Evolutionary conservation across 2,329 filamentous ascomycete genomes (phyloP).

Genomic region (Colletotrichum filicis): DNA sequence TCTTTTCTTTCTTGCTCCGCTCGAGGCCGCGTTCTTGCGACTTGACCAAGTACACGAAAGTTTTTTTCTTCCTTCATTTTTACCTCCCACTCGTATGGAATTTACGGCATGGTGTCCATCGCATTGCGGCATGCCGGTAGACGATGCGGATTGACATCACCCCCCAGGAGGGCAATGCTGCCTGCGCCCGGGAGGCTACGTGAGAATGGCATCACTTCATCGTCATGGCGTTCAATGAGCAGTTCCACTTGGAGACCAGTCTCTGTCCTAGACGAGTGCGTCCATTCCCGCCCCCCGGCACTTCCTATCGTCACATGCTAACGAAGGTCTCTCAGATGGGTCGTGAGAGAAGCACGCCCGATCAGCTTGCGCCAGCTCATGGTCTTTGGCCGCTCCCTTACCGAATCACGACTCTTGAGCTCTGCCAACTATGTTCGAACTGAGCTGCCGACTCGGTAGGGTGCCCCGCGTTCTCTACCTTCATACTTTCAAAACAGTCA

Average conservation of each 20-base stretch:
- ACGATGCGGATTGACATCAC: slow-evolving; percentile 47
- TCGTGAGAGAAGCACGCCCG: slow-evolving; percentile 90
- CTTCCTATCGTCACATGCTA: slow-evolving; percentile 30
- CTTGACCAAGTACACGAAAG: not conserved
- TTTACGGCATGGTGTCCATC: slow-evolving; percentile 56
- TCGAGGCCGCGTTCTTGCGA: too few relatives aligned
- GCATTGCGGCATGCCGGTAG: slow-evolving; percentile 58
- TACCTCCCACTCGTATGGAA: slow-evolving; percentile 45
- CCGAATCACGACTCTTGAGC: slow-evolving; percentile 87
- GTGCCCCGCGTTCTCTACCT: not conserved
- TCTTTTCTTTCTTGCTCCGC: not conserved
- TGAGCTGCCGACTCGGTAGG: slow-evolving; percentile 86
- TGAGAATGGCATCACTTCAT: slow-evolving; percentile 36
- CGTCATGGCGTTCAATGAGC: slow-evolving; percentile 41
- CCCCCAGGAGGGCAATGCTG: slow-evolving; percentile 14
- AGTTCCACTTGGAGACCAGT: slow-evolving; percentile 69
- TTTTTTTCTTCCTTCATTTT: not conserved
- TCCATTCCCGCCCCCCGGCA: slow-evolving; percentile 21
- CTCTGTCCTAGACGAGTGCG: slow-evolving; percentile 73
- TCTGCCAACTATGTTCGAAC: slow-evolving; percentile 98
- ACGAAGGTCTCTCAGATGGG: slow-evolving; percentile 73
- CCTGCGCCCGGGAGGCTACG: slow-evolving; percentile 10
- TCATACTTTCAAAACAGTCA: not conserved
- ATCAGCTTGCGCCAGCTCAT: slow-evolving; percentile 97
- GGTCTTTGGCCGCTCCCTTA: slow-evolving; percentile 94